A percentile compares a stretch with the other conserved stretches of the same genome.
Evolutionary conservation across 2,329 filamentous ascomycete species (phyloP).

Genomic region (Fusarium foetens): DNA sequence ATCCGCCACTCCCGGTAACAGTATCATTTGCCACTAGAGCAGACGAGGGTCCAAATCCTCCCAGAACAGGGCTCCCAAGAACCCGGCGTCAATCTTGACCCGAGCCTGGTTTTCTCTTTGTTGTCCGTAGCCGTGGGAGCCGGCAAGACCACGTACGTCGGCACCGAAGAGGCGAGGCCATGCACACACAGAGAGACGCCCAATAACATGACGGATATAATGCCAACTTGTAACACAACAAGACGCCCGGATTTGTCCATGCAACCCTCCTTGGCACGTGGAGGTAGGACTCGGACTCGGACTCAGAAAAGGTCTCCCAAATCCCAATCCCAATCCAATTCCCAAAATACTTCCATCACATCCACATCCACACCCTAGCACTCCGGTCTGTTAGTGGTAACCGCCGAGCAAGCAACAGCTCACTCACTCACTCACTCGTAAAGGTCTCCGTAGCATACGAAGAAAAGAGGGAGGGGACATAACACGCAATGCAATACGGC

Average conservation of each 20-base stretch:
- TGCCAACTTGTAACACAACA: constrained; percentile 12
- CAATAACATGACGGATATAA: constrained; percentile 14
- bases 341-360: background rate
- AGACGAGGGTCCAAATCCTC: constrained; percentile 6
- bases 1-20: background rate
- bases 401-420: background rate
- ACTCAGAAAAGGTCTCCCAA: background rate
- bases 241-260: constrained; percentile 14
- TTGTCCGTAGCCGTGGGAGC: background rate
- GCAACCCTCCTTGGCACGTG: constrained; percentile 27
- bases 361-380: background rate
- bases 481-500: background rate
- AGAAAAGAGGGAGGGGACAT: background rate
- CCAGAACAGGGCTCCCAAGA: background rate
- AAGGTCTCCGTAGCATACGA: background rate
- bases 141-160: constrained; percentile 7
- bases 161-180: background rate
- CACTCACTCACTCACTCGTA: background rate
- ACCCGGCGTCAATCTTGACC: background rate
- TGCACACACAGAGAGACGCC: background rate
- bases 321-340: background rate
- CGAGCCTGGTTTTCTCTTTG: constrained; percentile 6
- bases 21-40: background rate
- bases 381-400: constrained; percentile 11
- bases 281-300: constrained; percentile 10